These are phyloP conservation scores for Ilex asprella DNA, from an alignment of 257 asterid species.

Conservation along the genomic window DNA sequence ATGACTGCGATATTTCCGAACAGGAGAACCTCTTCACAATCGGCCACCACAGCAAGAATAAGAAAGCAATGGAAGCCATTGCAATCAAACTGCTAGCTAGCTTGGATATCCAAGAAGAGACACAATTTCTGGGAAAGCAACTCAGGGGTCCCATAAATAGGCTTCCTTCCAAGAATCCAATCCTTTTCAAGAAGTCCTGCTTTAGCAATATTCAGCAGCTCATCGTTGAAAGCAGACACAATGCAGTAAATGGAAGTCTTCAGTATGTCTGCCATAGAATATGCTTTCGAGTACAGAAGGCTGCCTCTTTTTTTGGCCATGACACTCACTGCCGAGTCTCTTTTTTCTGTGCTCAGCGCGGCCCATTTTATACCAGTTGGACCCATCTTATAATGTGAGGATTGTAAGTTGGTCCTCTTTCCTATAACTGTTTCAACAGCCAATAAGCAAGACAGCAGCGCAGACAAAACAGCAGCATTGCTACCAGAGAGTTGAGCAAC, in stretches of 20 bases:
- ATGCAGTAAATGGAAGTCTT: conserved; percentile 68
- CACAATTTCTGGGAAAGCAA: conserved; percentile 74
- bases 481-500: conserved; percentile 90
- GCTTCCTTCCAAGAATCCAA: conserved; percentile 67
- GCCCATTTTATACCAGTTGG: conserved; percentile 92
- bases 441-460: conserved; percentile 60
- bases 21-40: neutral
- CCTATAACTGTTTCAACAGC: conserved; percentile 86
- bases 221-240: conserved; percentile 63
- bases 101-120: conserved; percentile 71
- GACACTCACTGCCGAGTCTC: conserved; percentile 54
- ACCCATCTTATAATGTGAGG: conserved; percentile 47
- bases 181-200: conserved; percentile 73
- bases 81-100: conserved; percentile 27
- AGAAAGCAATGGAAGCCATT: neutral
- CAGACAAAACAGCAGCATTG: conserved; percentile 68
- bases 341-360: conserved; percentile 55
- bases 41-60: conserved; percentile 1
- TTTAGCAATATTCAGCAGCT: conserved; percentile 65
- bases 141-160: conserved; percentile 65
- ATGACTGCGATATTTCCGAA: too few species aligned
- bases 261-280: conserved; percentile 70
- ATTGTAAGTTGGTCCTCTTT: conserved; percentile 66
- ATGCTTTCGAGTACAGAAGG: conserved; percentile 67
- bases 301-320: conserved; percentile 60